Evolutionary conservation across 148 eudicot genomes (phyloP).

Genomic region (Chenopodium berlandieri): DNA sequence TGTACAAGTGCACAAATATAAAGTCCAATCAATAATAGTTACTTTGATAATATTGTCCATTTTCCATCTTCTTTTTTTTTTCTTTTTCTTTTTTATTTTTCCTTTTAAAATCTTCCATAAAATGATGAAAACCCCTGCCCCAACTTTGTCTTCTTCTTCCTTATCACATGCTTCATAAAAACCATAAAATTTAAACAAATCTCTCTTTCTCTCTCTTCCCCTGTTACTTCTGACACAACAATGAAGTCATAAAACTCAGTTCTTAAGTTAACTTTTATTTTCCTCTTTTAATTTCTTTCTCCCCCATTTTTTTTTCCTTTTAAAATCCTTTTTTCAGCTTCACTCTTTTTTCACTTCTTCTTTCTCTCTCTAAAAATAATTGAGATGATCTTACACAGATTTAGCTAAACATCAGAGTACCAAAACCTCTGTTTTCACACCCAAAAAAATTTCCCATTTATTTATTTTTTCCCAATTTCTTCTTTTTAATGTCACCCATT

Average conservation of each 20-base stretch:
- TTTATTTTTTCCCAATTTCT: background rate
- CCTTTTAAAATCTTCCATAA: background rate
- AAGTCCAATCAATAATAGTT: slow-evolving; percentile 29
- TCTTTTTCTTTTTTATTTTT: background rate
- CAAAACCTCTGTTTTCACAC: background rate
- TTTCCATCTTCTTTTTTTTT: background rate
- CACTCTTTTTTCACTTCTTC: background rate
- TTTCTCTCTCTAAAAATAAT: slow-evolving; percentile 13
- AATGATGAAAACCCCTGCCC: slow-evolving; percentile 22
- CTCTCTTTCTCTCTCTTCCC: background rate
- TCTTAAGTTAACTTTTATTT: background rate
- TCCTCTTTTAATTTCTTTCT: background rate
- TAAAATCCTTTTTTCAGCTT: background rate
- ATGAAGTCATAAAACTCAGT: slow-evolving; percentile 29
- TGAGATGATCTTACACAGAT: slow-evolving; percentile 35
- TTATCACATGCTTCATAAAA: slow-evolving; percentile 16
- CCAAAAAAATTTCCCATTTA: background rate
- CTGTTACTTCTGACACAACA: slow-evolving; percentile 22
- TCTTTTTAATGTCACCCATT: background rate
- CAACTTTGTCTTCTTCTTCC: slow-evolving; percentile 21
- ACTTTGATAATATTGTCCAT: slow-evolving; percentile 6
- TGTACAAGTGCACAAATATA: slow-evolving; percentile 20
- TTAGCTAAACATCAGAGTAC: slow-evolving; percentile 36
- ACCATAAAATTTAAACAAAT: background rate
- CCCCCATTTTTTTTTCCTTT: background rate